Evolutionary conservation across 345 rosid genomes (phyloP), one percentile per base, ranked within the genome.

Genomic region (Moringa oleifera): DNA sequence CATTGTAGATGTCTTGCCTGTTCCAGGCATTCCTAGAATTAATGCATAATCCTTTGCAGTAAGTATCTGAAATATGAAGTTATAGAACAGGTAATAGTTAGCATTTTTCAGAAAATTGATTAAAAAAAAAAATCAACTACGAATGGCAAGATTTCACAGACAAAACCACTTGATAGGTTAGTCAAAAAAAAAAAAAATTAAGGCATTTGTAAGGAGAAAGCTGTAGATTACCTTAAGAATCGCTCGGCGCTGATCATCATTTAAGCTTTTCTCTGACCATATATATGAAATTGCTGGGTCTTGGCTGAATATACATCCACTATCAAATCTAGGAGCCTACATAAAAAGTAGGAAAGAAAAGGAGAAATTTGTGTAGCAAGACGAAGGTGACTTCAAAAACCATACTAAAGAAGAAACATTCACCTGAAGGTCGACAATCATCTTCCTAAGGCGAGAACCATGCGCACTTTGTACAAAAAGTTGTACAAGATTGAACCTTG

Each of bases 11-110:
- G 99, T 94, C 83, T 94, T 94, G 72, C 99, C 99, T 19, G 99
- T 90, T 71, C 99, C 99, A 59, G 99, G 99, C 99, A 94, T 94
- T 72, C 99, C 99, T 28, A 94, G 77, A 75, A 94, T 90, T 74
- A 90, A 70, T 33, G 97, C 85, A 75, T 94, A 94, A 79, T 94
- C 96, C 83, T 79, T 94, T 55, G 93, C 95, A 25, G 97, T 78
- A 70, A 94, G 92, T 65, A 90, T 86, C 97, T 94, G 91, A 69
- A 81, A 78, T 16, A 72, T 11, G 4, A 65, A 69, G 24, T 65
- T 41, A 62, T 11, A 33, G 28, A 57, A 51, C 53, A 60, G 63
- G 45, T 58, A 65, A 52, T 47, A 68, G 18, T 21, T 10, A 63
- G 50, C 55, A 28, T 56, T 55, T 19, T 21, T 21, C 28, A 62